Evolutionary conservation across 805 yeast genomes (phyloP).

Genomic region (Pichia ethanolica): DNA sequence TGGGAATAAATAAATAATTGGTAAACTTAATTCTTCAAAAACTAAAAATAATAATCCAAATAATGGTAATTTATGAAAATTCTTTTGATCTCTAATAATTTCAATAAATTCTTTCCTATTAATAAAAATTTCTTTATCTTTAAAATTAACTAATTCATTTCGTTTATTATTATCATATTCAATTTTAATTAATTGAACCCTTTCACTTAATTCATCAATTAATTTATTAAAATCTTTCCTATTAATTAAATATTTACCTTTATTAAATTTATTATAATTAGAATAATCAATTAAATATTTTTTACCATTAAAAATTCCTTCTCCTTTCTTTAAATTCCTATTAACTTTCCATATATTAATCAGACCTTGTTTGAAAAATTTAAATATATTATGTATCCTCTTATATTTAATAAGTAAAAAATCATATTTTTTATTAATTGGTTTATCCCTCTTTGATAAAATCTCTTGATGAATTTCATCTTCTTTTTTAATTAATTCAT

Average conservation of each 20-base stretch:
- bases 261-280: constrained; percentile 12
- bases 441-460: constrained; percentile 4
- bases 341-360: constrained; percentile 45
- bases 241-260: constrained; percentile 14
- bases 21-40: constrained; percentile 51
- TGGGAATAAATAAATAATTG: constrained; percentile 46
- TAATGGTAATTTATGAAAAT: constrained; percentile 47
- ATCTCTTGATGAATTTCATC: constrained; percentile 6
- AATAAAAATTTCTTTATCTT: constrained; percentile 13
- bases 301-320: constrained; percentile 19
- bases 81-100: constrained; percentile 42
- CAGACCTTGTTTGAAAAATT: constrained; percentile 54
- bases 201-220: constrained; percentile 21
- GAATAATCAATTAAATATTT: constrained; percentile 25
- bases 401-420: constrained; percentile 13
- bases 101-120: constrained; percentile 42
- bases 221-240: constrained; percentile 12
- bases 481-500: constrained; percentile 15
- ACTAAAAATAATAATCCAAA: constrained; percentile 48
- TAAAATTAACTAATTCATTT: constrained; percentile 7
- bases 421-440: constrained; percentile 2
- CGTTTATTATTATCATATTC: constrained; percentile 12
- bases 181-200: constrained; percentile 18
- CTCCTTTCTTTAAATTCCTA: constrained; percentile 18
- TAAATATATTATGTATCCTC: constrained; percentile 23